Evolutionary conservation across 1,139 yeast genomes (phyloP), one percentile per base, ranked within the genome.

Genomic region (Candida buenavistaensis): DNA sequence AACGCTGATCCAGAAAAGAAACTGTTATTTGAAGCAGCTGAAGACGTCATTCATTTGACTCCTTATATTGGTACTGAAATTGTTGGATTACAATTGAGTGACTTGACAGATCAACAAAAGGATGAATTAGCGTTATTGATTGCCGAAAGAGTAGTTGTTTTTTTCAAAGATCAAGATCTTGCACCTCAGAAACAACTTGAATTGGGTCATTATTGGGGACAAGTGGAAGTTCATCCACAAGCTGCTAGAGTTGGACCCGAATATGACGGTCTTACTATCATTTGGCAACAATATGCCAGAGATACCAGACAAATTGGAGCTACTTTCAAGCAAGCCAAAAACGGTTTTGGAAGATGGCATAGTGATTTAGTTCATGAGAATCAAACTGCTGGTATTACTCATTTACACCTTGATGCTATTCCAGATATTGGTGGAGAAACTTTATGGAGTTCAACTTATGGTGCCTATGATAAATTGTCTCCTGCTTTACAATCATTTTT

Each of bases 41-140:
- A 55, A 37, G 72, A 72, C 47, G 78, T 75, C 13, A 62, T 46
- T 26, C 44, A 75, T 39, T 57, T 73, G 44, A 71, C 79, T 30
- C 69, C 67, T 39, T 66, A 70, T 40, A 56, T 74, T 40, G 82
- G 82, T 39, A 74, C 80, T n/a, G 80, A 75, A 48, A 63, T 78
- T 47, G 69, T 72, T 33, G 80, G 80, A 2, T 52, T 76, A 36
- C 80, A 77, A 51, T 55, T 76, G 37, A 53, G 57, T 12, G 76
- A 74, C 22, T 62, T 77, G 43, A 62, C 51, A 36, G 74, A 74
- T 44, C 51, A 75, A 46, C 82, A 75, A 45, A 67, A 63, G 44
- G 81, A 75, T 47, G 82, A 67, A 43, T 62, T 67, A 53, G 73
- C 72, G 6, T 53, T 67, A 26, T 61, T 66, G 46, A 51, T 66